Evolutionary conservation across 371 early-diverging fungal genomes (phyloP).

Genomic region (Mortierella sp.): DNA sequence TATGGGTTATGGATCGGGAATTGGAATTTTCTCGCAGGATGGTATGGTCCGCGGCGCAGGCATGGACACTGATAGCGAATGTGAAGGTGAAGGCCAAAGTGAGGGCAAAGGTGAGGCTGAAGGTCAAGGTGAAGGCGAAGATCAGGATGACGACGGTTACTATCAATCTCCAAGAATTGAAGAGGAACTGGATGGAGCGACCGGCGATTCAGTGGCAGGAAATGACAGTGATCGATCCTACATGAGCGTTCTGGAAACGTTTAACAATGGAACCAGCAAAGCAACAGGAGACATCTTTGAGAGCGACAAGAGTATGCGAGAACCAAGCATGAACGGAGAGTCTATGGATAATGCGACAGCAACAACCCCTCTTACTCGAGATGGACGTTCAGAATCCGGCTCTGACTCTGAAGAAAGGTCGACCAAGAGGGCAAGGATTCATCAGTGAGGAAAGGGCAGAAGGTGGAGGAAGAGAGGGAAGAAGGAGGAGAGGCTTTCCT

Average conservation of each 20-base stretch:
- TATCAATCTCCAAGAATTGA: background rate
- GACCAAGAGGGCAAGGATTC: conserved; percentile 24
- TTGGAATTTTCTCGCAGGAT: conserved; percentile 52
- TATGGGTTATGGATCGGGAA: conserved; percentile 29
- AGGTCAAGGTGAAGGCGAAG: too few relatives aligned
- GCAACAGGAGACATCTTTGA: background rate
- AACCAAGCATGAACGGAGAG: conserved; percentile 12
- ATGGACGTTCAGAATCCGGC: conserved; percentile 3
- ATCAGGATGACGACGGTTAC: too few relatives aligned
- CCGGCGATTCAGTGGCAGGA: conserved; percentile 16
- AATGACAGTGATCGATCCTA: conserved; percentile 43
- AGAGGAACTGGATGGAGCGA: conserved; percentile 2
- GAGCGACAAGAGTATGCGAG: conserved; percentile 1
- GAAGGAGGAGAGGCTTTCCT: too few relatives aligned
- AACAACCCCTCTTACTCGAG: conserved; percentile 8
- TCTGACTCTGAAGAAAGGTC: conserved; percentile 24
- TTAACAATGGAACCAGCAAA: conserved; percentile 3
- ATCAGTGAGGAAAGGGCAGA: too few relatives aligned
- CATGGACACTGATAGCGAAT: conserved; percentile 44
- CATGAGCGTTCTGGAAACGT: conserved; percentile 48
- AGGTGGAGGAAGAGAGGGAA: too few relatives aligned
- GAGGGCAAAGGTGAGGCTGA: too few relatives aligned
- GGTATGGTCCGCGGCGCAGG: conserved; percentile 48
- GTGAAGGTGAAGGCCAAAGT: too few relatives aligned
- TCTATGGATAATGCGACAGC: conserved; percentile 4